A percentile compares a stretch with the other conserved stretches of the same genome.
These are phyloP conservation scores for Nidula niveotomentosa DNA, from an alignment of 1,284 basidiomycete genomes.

Conservation along the genomic window DNA sequence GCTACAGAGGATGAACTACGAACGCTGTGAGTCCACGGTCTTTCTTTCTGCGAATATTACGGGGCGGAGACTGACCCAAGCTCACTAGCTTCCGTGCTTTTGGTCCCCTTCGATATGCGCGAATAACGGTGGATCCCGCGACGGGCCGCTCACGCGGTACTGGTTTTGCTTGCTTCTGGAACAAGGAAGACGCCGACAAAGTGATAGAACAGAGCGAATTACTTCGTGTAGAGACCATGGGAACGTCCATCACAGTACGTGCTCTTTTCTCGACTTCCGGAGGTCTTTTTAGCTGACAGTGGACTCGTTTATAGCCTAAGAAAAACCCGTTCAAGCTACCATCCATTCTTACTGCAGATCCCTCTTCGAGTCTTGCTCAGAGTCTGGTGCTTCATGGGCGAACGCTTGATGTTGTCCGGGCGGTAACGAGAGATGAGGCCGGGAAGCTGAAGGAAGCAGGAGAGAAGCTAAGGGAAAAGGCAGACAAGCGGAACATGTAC, in stretches of 20 bases:
- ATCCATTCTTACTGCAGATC: slow-evolving; percentile 93
- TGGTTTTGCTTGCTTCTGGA: slow-evolving; percentile 98
- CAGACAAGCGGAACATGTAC: slow-evolving; percentile 96
- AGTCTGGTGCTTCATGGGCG: slow-evolving; percentile 90
- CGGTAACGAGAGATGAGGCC: slow-evolving; percentile 90
- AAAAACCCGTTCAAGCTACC: slow-evolving; percentile 87
- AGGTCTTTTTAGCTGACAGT: slow-evolving; percentile 5
- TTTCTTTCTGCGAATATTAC: not conserved
- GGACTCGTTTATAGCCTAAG: slow-evolving; percentile 36
- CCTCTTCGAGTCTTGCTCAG: slow-evolving; percentile 83
- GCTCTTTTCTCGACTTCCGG: not conserved
- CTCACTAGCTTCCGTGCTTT: slow-evolving; percentile 79
- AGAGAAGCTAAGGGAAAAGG: slow-evolving; percentile 83
- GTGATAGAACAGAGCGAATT: slow-evolving; percentile 83
- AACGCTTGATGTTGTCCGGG: slow-evolving; percentile 87
- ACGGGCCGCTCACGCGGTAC: slow-evolving; percentile 91
- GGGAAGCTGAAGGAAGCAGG: slow-evolving; percentile 84
- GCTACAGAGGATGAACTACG: slow-evolving; percentile 91
- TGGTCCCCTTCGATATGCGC: slow-evolving; percentile 92
- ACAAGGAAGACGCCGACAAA: slow-evolving; percentile 85
- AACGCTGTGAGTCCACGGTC: slow-evolving; percentile 55
- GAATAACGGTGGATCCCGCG: slow-evolving; percentile 85
- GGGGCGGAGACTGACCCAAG: slow-evolving; percentile 1
- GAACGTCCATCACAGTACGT: slow-evolving; percentile 30
- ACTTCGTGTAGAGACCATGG: slow-evolving; percentile 64